Base-by-base conservation (phyloP, 2,329 filamentous ascomycete species). In the Pseudocercospora fijiensis region DNA sequence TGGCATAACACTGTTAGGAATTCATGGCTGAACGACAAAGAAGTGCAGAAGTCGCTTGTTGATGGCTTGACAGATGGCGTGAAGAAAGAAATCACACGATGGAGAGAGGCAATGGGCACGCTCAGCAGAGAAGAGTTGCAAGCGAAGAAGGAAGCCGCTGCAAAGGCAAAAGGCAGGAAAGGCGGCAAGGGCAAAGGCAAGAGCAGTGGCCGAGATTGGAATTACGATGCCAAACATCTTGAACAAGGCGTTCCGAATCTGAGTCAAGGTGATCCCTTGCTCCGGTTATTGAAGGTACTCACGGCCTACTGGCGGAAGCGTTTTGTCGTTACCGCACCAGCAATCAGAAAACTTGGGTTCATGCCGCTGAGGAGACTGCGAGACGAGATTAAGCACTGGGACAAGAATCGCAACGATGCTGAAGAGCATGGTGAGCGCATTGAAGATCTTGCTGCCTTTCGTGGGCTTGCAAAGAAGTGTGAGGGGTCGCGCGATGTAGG, bases 1-100 rank as follows among this genome's bases (percentile, higher is more conserved):
- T 97, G 90, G 83, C 93, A 98, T 75, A 98, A 98, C 73, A 86
- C 91, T 0, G 78, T 95, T 13, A 86, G 91, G 47, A 97, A 98
- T 75, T 82, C 86, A 0, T 98, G 94, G 89, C 79, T 92, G 20
- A 91, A 91, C 69, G 90, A 98, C 71, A 76, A 83, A 3, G 85
- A 90, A 66, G 82, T 96, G 0, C 91, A 95, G 66, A 86, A 87
- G 10, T 89, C 88, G 16, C 82, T 97, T 74, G 82, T 95, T 3
- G 86, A 87, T n/a, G 88, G 91, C 62, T 72, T 96, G 6, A 84
- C 90, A 0, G 81, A 85, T 0, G 84, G 85, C 5, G 80, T 94
- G 4, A 88, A 86, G 78, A 86, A 87, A 13, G 90, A 92, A 72
- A 81, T 95, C 11, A 86, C 91, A 51, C 88, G 85, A 67, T 95